phyloP scores from a whole-genome alignment of 352 stramenopile genomes.

The Chrysophaeum taylorii region DNA sequence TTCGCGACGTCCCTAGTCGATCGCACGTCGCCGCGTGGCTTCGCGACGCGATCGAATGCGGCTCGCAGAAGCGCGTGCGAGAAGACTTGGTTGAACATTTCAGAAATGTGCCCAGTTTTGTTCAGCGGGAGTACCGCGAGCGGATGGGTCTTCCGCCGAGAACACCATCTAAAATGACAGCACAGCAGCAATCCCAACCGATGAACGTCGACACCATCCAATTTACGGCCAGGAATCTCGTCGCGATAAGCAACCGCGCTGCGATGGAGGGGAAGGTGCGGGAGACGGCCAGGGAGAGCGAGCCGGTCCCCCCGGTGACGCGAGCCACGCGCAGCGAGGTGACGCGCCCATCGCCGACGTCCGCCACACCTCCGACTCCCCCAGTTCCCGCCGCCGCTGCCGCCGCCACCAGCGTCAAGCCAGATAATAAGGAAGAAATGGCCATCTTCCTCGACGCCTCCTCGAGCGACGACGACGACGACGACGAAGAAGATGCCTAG shows the following conservation, averaged over 20 bases:
- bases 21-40: neutral
- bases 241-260: neutral
- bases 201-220: neutral
- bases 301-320: neutral
- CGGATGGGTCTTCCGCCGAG: neutral
- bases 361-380: too few relatives aligned
- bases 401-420: neutral
- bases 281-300: neutral
- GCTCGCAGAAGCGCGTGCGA: too few relatives aligned
- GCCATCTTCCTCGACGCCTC: neutral
- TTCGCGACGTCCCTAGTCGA: constrained; percentile 32
- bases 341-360: neutral
- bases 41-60: neutral
- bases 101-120: neutral
- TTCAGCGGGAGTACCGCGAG: constrained; percentile 5
- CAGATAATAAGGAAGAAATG: neutral
- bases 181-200: too few relatives aligned
- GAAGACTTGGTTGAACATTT: neutral
- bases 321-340: neutral
- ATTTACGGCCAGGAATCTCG: neutral
- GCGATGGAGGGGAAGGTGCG: neutral
- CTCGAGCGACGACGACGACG: neutral
- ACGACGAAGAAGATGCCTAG: too few relatives aligned
- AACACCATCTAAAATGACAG: too few relatives aligned
- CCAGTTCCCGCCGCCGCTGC: neutral